Percentiles rank a stretch among this genome's conserved stretches.
Conservation (phyloP, 768 basidiomycete species). For the Clavulina sp. region DNA sequence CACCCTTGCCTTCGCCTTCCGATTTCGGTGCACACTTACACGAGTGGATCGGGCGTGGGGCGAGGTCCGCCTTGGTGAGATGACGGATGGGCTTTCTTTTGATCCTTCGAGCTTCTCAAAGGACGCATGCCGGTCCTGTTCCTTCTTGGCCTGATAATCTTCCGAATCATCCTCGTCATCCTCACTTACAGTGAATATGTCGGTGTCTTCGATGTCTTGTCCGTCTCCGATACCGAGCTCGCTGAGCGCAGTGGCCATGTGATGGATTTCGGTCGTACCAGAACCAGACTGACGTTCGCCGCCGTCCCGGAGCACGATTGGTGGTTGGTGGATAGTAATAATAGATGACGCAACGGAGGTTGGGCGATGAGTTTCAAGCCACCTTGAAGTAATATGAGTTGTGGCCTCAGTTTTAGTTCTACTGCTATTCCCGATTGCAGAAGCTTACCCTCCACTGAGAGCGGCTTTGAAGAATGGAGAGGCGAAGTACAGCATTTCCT, state of each 20-base stretch:
- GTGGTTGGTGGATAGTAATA: constrained; percentile 68
- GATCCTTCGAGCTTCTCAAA: not conserved
- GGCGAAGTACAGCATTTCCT: constrained; percentile 78
- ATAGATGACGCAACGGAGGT: constrained; percentile 56
- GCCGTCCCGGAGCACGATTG: constrained; percentile 32
- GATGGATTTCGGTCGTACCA: not conserved
- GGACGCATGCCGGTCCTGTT: not conserved
- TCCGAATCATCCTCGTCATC: constrained; percentile 5
- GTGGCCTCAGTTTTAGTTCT: no score
- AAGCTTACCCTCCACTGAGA: constrained; percentile 41
- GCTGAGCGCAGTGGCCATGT: not conserved
- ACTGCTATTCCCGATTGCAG: not conserved
- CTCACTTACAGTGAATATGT: not conserved
- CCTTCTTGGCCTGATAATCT: constrained; percentile 1
- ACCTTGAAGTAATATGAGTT: constrained; percentile 29
- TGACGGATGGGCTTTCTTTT: not conserved
- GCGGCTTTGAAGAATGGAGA: constrained; percentile 93
- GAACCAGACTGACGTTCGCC: not conserved
- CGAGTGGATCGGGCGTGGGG: not conserved
- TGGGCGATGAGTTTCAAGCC: constrained; percentile 77
- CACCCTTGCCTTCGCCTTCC: not conserved
- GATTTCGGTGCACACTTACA: not conserved
- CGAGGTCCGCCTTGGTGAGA: not conserved
- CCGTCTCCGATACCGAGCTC: not conserved
- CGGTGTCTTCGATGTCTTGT: not conserved